Conservation (phyloP, 192 early-diverging fungal genomes). For the Podila verticillata region DNA sequence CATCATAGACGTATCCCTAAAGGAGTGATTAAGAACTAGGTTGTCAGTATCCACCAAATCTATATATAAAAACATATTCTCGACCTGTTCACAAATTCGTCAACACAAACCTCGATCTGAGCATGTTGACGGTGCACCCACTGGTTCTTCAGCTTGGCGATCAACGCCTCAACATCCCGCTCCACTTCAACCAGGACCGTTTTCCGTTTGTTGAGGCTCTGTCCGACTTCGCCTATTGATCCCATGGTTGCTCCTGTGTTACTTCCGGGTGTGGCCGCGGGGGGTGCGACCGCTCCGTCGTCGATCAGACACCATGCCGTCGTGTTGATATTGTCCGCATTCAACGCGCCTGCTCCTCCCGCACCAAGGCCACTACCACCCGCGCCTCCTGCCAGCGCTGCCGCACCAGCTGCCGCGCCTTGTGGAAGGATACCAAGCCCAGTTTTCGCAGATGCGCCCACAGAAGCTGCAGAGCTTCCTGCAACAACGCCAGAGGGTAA, state of each 20-base stretch:
- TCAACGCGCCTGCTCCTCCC: conserved; percentile 3
- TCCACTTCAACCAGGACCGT: conserved; percentile 63
- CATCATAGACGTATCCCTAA: conserved; percentile 60
- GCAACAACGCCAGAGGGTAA: not conserved
- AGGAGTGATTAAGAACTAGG: not conserved
- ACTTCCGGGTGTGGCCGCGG: not conserved
- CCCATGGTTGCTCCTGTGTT: not conserved
- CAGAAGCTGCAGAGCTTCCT: not conserved
- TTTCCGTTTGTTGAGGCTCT: conserved; percentile 7
- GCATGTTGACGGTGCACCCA: conserved; percentile 63
- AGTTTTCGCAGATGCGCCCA: conserved; percentile 19
- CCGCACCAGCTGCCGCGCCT: conserved; percentile 8
- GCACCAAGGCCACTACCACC: conserved; percentile 4
- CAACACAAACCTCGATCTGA: conserved; percentile 52
- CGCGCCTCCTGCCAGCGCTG: conserved; percentile 8
- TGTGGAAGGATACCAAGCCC: conserved; percentile 32
- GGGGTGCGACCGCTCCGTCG: conserved; percentile 24
- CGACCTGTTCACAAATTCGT: not conserved
- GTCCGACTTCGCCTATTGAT: not conserved
- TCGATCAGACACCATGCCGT: conserved; percentile 49
- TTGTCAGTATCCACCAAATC: too few relatives aligned
- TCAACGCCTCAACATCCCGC: conserved; percentile 58
- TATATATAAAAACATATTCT: too few relatives aligned
- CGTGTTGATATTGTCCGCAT: conserved; percentile 19
- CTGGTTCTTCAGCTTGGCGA: conserved; percentile 59